Evolutionary conservation across 2,329 filamentous ascomycete species (phyloP).

Genomic region (Pleochaeta shiraiana): DNA sequence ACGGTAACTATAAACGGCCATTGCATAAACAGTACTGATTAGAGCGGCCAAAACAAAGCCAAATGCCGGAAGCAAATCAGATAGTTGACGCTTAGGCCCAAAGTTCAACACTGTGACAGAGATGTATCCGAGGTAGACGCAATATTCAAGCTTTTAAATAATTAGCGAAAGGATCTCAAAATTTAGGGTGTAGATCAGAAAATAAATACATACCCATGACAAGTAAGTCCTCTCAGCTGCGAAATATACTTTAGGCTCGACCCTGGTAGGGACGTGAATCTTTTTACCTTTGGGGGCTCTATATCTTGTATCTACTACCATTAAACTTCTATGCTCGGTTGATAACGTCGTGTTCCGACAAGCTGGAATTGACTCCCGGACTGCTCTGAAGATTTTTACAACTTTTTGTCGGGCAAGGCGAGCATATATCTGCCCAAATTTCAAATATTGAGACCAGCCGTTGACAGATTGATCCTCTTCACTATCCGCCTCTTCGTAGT

Average conservation of each 20-base stretch:
- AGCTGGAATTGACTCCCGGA: conserved; percentile 4
- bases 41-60: conserved; percentile 69
- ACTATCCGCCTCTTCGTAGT: conserved; percentile 56
- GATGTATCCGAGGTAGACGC: conserved; percentile 78
- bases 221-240: conserved; percentile 92
- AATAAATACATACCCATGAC: conserved; percentile 45
- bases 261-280: conserved; percentile 87
- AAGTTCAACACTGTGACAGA: conserved; percentile 73
- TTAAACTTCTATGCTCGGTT: conserved; percentile 28
- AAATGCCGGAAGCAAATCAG: conserved; percentile 47
- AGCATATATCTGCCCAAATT: conserved; percentile 26
- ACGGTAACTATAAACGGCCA: conserved; percentile 71
- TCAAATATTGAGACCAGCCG: conserved; percentile 50
- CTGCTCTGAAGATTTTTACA: conserved; percentile 6
- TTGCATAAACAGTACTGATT: conserved; percentile 57
- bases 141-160: conserved; percentile 58
- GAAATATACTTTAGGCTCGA: conserved; percentile 96
- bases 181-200: not conserved
- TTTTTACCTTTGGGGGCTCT: conserved; percentile 65
- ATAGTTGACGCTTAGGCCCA: conserved; percentile 30
- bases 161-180: conserved; percentile 9
- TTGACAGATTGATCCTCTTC: conserved; percentile 65
- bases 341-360: conserved; percentile 20
- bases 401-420: conserved; percentile 10
- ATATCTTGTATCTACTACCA: conserved; percentile 37